These are phyloP conservation scores for Saccharum spontaneum DNA, from an alignment of 176 grass and related monocot species.

Conservation along the genomic window DNA sequence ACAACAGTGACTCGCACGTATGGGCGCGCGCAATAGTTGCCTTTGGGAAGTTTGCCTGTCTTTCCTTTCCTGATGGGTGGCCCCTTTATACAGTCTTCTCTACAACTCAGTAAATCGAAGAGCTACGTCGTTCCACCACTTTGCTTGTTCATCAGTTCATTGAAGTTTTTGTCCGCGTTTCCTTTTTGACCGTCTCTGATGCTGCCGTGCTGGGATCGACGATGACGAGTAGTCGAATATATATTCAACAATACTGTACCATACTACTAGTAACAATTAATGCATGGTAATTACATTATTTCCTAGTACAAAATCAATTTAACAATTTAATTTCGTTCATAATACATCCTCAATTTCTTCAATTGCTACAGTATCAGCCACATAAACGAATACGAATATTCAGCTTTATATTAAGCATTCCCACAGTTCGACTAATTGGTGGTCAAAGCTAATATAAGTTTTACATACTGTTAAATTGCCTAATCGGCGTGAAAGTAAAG, in stretches of 20 bases:
- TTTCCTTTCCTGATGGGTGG: not conserved
- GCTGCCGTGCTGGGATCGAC: not conserved
- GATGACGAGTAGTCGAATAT: no score
- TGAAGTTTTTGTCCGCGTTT: not conserved
- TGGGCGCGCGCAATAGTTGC: no score
- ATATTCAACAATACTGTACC: no score
- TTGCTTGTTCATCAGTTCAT: not conserved
- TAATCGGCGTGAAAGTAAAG: not conserved
- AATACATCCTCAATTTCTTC: not conserved
- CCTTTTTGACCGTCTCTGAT: not conserved
- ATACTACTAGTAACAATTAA: not conserved
- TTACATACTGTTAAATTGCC: not conserved
- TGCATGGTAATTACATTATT: not conserved
- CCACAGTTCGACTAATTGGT: not conserved
- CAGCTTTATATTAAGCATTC: not conserved
- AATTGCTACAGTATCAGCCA: not conserved
- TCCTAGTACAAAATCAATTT: not conserved
- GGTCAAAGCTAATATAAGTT: not conserved
- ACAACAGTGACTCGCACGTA: no score
- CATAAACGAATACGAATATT: not conserved
- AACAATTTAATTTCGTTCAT: not conserved
- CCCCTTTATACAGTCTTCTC: not conserved
- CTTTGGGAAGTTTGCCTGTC: slow-evolving; percentile 3
- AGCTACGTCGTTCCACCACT: not conserved
- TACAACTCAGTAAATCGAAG: not conserved